phyloP scores from a whole-genome alignment of 495 filamentous ascomycete species.

The Astrocystis sublimbata region DNA sequence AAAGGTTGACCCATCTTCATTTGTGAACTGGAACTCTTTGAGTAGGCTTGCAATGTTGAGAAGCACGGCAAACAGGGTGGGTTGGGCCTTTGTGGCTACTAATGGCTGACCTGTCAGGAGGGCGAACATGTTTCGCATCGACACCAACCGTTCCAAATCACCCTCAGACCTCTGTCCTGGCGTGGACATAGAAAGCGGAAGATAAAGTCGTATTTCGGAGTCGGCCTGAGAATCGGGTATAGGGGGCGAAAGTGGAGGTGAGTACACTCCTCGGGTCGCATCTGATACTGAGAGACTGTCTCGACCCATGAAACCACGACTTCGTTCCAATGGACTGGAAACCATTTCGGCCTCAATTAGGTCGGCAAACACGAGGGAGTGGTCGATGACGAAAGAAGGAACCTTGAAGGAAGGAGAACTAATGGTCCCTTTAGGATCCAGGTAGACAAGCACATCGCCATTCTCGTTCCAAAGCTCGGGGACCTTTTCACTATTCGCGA shows the following conservation, averaged over 20 bases:
- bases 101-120: constrained; percentile 80
- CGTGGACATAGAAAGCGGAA: constrained; percentile 50
- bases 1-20: constrained; percentile 76
- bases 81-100: constrained; percentile 68
- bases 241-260: constrained; percentile 30
- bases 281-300: constrained; percentile 41
- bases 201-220: constrained; percentile 67
- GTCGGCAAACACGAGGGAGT: constrained; percentile 67
- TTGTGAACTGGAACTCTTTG: constrained; percentile 74
- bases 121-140: constrained; percentile 87
- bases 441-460: constrained; percentile 80
- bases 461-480: constrained; percentile 86
- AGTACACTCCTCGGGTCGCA: constrained; percentile 44
- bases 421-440: constrained; percentile 68
- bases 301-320: constrained; percentile 43
- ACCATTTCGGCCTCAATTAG: constrained; percentile 64
- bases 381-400: constrained; percentile 67
- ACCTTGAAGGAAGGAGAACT: constrained; percentile 77
- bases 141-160: constrained; percentile 68
- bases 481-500: constrained; percentile 65
- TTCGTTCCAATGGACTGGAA: constrained; percentile 42
- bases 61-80: constrained; percentile 72
- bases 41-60: constrained; percentile 69
- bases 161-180: constrained; percentile 50
- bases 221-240: constrained; percentile 38